phyloP scores from a whole-genome alignment of 208 protist species.

The Leishmania arabica region DNA sequence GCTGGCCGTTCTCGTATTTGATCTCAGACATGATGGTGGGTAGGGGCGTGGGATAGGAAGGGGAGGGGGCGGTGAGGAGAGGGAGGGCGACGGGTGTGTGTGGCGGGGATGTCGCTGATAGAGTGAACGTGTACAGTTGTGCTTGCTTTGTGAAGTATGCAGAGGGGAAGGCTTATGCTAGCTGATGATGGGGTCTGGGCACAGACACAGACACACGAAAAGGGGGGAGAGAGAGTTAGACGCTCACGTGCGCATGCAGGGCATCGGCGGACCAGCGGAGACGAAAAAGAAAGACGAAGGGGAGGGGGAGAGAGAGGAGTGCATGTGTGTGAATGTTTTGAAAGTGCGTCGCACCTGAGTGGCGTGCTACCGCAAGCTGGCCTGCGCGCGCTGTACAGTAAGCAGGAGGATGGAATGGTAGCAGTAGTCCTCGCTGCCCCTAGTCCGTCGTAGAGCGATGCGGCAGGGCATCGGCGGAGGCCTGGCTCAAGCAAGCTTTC shows the following conservation, averaged over 20 bases:
- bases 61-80: background rate
- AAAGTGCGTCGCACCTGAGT: background rate
- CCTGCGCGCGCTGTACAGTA: background rate
- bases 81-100: background rate
- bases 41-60: background rate
- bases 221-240: background rate
- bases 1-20: conserved; percentile 69
- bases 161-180: background rate
- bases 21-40: conserved; percentile 44
- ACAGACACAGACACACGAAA: background rate
- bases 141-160: background rate
- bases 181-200: background rate
- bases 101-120: background rate
- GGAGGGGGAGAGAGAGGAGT: background rate
- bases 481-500: background rate
- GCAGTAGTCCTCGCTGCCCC: background rate
- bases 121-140: background rate
- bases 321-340: background rate
- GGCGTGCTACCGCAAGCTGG: background rate
- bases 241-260: background rate
- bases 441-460: background rate
- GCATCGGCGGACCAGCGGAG: background rate
- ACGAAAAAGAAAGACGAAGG: background rate
- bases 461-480: background rate
- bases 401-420: background rate